Conservation (phyloP, 225 moss, liverwort and hornwort genomes). For the Marchantia polymorpha region DNA sequence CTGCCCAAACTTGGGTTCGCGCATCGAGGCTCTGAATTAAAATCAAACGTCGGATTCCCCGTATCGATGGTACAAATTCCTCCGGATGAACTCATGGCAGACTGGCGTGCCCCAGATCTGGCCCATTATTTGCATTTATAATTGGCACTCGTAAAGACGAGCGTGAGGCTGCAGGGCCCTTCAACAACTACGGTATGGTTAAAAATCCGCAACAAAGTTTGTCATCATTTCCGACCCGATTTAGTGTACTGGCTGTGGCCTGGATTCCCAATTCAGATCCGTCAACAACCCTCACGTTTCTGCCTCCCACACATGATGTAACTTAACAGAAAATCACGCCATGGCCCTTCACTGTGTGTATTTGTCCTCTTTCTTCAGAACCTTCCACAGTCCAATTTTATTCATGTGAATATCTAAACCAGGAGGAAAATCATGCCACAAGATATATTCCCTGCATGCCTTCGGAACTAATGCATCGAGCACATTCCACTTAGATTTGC, state of each 20-base stretch:
- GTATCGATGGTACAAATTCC: background rate
- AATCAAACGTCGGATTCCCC: background rate
- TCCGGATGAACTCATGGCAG: background rate
- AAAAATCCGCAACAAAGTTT: background rate
- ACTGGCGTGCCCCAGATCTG: background rate
- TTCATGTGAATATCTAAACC: too few species aligned
- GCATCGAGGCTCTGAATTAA: background rate
- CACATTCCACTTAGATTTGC: too few species aligned
- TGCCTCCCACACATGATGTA: background rate
- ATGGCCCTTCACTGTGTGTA: too few species aligned
- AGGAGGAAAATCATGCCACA: too few species aligned
- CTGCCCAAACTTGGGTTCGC: background rate
- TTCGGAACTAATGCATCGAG: too few species aligned
- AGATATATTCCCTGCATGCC: too few species aligned
- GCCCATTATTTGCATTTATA: background rate
- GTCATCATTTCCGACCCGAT: background rate
- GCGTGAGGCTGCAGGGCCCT: background rate
- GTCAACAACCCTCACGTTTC: background rate
- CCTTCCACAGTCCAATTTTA: background rate
- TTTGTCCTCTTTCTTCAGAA: background rate
- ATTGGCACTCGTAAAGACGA: background rate
- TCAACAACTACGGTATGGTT: background rate
- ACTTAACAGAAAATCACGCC: too few species aligned
- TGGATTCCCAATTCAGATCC: background rate
- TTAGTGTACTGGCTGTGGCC: background rate